phyloP scores from a whole-genome alignment of 2,329 filamentous ascomycete species.

The Alternaria atra region DNA sequence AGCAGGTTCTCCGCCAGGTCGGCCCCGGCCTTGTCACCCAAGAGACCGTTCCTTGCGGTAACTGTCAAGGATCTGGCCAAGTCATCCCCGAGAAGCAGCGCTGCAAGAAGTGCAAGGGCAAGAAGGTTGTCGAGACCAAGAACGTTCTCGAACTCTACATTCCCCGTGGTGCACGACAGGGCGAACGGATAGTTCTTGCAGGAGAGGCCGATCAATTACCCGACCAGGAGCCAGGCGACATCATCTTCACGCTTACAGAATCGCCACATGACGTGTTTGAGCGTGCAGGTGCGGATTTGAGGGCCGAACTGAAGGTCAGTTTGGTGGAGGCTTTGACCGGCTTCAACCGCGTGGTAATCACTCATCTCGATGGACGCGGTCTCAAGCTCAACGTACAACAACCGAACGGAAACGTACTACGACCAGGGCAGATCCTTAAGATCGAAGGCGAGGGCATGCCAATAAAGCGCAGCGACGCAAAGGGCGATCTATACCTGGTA shows the following conservation, averaged over 20 bases:
- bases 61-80: constrained; percentile 84
- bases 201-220: constrained; percentile 94
- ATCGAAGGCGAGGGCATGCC: constrained; percentile 94
- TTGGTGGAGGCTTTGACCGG: constrained; percentile 86
- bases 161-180: constrained; percentile 78
- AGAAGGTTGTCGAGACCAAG: constrained; percentile 83
- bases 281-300: constrained; percentile 83
- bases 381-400: constrained; percentile 81
- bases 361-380: constrained; percentile 91
- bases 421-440: constrained; percentile 85
- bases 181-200: constrained; percentile 87
- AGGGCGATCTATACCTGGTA: constrained; percentile 86
- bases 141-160: constrained; percentile 98
- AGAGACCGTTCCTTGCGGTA: constrained; percentile 79
- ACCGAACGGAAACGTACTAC: constrained; percentile 75
- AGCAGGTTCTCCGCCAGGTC: constrained; percentile 80
- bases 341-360: constrained; percentile 89
- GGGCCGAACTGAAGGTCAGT: constrained; percentile 80
- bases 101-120: constrained; percentile 99
- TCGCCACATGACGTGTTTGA: constrained; percentile 82
- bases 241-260: constrained; percentile 88
- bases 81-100: constrained; percentile 96
- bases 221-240: constrained; percentile 88
- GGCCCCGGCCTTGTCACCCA: constrained; percentile 87
- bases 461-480: constrained; percentile 80